Evolutionary conservation across 495 filamentous ascomycete species (phyloP), one percentile per base, ranked within the genome.

Genomic region (Daldinia decipiens): DNA sequence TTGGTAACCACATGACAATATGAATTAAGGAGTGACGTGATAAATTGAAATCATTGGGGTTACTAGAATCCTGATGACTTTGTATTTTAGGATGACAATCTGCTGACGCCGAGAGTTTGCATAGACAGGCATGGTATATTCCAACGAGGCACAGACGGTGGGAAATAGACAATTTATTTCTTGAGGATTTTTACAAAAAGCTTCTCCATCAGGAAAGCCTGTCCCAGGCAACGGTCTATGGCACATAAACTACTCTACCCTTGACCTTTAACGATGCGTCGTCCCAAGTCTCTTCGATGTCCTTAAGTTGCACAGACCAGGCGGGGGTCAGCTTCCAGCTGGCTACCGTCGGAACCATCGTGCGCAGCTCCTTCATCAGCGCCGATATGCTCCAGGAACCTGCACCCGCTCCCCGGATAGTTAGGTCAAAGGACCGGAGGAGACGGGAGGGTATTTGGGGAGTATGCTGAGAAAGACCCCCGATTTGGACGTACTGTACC

Each of bases 401-500:
- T 0, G 74, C 58, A 0, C 75, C 77, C 29, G 75, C 65, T 0
- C 75, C 77, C 7, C 71, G 56, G 6, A 79, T 62, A 6, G 73
- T 73, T 29, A 79, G 43, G 31, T 69, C 64, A 59, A 74, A 75
- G 39, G 73, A 72, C 50, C 75, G 64, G 43, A 79, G 70, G 9
- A 74, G 11, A 3, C 51, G 34, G 0, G 71, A 57, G 1, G 73
- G 68, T 29, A 79, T 57, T 3, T 67, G 31, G 29, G 70, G 53
- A 15, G 72, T 65, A 3, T 62, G 43, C 29, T 71, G 67, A 6
- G 71, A 66, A 8, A 79, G 57, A 45, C 58, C 64, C 21, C 75
- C 77, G 39, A 79, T 77, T 32, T 73, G 59, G 51, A 77, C 63
- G 65, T 73, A 77, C 56, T 77, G 77, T 26, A 76, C 63, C 5